phyloP scores from a whole-genome alignment of 1,284 basidiomycete genomes.

The Apiotrichum domesticum region DNA sequence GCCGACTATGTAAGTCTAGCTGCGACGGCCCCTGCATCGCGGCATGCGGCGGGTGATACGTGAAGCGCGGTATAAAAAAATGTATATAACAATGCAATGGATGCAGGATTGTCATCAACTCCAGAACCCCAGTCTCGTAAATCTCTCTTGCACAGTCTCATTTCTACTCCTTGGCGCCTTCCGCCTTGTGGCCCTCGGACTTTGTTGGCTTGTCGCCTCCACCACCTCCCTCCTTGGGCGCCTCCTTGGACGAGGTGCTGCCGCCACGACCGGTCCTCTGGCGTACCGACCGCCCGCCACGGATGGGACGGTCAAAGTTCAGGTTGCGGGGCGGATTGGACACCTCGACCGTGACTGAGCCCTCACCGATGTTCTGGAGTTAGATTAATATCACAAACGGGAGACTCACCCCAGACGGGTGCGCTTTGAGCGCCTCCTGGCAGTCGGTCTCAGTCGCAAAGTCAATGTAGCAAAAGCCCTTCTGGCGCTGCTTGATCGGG shows the following conservation, averaged over 20 bases:
- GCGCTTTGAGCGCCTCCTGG: slow-evolving; percentile 65
- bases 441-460: slow-evolving; percentile 77
- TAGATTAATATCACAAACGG: not conserved
- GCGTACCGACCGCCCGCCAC: slow-evolving; percentile 46
- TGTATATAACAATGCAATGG: slow-evolving; percentile 13
- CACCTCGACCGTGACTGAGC: slow-evolving; percentile 45
- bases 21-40: too few relatives aligned
- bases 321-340: slow-evolving; percentile 40
- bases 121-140: too few relatives aligned
- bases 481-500: slow-evolving; percentile 38
- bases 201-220: slow-evolving; percentile 4
- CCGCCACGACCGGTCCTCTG: slow-evolving; percentile 44
- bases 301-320: slow-evolving; percentile 22
- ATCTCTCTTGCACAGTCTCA: too few relatives aligned
- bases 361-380: slow-evolving; percentile 38
- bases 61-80: slow-evolving; percentile 4
- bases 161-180: slow-evolving; percentile 10
- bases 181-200: slow-evolving; percentile 4
- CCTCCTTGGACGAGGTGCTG: slow-evolving; percentile 19
- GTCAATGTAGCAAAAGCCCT: slow-evolving; percentile 65
- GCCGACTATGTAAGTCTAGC: too few relatives aligned
- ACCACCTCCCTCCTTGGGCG: slow-evolving; percentile 7
- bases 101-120: not conserved
- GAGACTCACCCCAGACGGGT: slow-evolving; percentile 55
- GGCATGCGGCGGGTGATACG: not conserved